Evolutionary conservation across 1,139 yeast species (phyloP).

Genomic region (Kodamaea arcana): DNA sequence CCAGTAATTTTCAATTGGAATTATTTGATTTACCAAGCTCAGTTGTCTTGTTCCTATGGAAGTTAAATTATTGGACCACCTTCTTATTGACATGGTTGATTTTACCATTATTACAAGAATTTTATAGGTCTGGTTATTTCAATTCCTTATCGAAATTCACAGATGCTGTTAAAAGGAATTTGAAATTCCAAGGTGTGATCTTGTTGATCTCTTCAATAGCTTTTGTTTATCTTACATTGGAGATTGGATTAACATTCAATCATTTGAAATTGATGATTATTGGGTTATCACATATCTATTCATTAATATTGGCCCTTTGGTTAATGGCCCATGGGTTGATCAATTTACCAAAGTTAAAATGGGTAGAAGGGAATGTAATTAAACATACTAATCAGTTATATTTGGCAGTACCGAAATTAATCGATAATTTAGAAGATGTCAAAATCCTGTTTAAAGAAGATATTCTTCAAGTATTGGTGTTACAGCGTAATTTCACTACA

Average conservation of each 20-base stretch:
- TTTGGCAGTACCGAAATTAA: constrained; percentile 50
- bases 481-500: constrained; percentile 35
- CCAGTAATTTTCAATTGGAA: constrained; percentile 22
- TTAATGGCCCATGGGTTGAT: constrained; percentile 81
- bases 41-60: constrained; percentile 61
- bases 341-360: constrained; percentile 56
- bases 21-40: constrained; percentile 32
- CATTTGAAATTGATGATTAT: constrained; percentile 67
- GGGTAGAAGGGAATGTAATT: constrained; percentile 46
- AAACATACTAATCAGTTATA: constrained; percentile 43
- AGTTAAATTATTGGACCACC: constrained; percentile 75
- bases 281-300: constrained; percentile 76
- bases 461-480: constrained; percentile 55
- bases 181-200: constrained; percentile 58
- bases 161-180: constrained; percentile 56
- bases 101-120: constrained; percentile 69
- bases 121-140: constrained; percentile 66
- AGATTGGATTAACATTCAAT: constrained; percentile 53
- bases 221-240: constrained; percentile 55
- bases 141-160: constrained; percentile 41
- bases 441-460: constrained; percentile 61
- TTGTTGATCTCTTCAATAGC: constrained; percentile 53
- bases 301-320: constrained; percentile 74
- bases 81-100: constrained; percentile 71
- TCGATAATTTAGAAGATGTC: constrained; percentile 65